phyloP scores from a whole-genome alignment of 2,329 filamentous ascomycete species.

The Nigrospora oryzae region DNA sequence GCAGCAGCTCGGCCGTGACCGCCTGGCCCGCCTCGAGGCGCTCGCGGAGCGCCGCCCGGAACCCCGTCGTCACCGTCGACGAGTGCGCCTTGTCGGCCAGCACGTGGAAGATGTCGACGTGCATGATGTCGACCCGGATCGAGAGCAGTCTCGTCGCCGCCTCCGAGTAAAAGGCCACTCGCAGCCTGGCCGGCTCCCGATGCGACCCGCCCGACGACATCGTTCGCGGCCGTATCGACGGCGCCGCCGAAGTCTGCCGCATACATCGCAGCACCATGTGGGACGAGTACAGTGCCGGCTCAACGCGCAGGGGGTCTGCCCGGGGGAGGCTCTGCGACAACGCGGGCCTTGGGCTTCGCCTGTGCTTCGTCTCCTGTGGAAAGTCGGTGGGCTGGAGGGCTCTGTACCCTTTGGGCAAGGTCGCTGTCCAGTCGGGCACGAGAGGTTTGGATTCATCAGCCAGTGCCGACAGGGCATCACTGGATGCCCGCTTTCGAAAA shows the following conservation, averaged over 20 bases:
- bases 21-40: conserved; percentile 12
- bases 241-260: conserved; percentile 2
- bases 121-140: conserved; percentile 27
- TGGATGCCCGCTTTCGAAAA: too few species aligned
- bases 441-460: too few species aligned
- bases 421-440: too few species aligned
- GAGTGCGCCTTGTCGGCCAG: conserved; percentile 37
- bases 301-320: conserved; percentile 2
- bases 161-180: conserved; percentile 36
- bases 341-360: too few species aligned
- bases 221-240: conserved; percentile 3
- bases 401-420: too few species aligned
- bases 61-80: conserved; percentile 31
- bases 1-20: conserved; percentile 16
- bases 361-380: too few species aligned
- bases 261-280: conserved; percentile 18
- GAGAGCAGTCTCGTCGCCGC: conserved; percentile 38
- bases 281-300: conserved; percentile 17
- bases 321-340: too few species aligned
- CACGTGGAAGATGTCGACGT: conserved; percentile 47
- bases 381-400: too few species aligned
- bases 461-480: too few species aligned
- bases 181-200: conserved; percentile 13
- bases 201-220: conserved; percentile 7
- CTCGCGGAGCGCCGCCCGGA: conserved; percentile 35